These are phyloP conservation scores for Metarhizium anisopliae DNA, from an alignment of 2,329 filamentous ascomycete species.

Conservation along the genomic window DNA sequence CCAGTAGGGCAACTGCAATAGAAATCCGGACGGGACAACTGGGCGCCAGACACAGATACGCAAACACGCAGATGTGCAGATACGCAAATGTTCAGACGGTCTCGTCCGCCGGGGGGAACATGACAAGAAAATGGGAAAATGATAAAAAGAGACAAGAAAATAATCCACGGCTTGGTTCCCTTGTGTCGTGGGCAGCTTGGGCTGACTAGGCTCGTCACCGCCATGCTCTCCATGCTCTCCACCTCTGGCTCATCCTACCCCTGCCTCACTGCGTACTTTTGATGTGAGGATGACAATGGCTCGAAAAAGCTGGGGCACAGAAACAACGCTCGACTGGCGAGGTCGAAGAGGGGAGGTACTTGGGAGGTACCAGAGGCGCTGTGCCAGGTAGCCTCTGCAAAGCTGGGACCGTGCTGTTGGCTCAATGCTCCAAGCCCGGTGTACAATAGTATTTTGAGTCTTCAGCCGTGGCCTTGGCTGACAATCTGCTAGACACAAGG, in stretches of 20 bases:
- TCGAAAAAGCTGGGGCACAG: not conserved
- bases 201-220: not conserved
- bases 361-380: not conserved
- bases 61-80: not conserved
- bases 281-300: constrained; percentile 1
- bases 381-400: not conserved
- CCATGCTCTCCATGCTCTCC: not conserved
- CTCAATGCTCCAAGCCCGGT: not conserved
- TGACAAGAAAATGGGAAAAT: not conserved
- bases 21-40: not conserved
- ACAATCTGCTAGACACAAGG: not conserved
- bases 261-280: not conserved
- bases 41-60: not conserved
- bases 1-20: not conserved
- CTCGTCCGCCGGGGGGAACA: not conserved
- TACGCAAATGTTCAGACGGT: not conserved
- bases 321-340: not conserved
- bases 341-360: not conserved
- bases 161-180: not conserved
- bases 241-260: not conserved
- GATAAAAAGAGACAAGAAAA: not conserved
- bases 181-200: not conserved
- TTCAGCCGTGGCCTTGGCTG: not conserved
- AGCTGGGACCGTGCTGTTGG: not conserved
- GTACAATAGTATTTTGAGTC: not conserved